Evolutionary conservation across 805 yeast genomes (phyloP), one percentile per base, ranked within the genome.

Genomic region (Suhomyces sp.): DNA sequence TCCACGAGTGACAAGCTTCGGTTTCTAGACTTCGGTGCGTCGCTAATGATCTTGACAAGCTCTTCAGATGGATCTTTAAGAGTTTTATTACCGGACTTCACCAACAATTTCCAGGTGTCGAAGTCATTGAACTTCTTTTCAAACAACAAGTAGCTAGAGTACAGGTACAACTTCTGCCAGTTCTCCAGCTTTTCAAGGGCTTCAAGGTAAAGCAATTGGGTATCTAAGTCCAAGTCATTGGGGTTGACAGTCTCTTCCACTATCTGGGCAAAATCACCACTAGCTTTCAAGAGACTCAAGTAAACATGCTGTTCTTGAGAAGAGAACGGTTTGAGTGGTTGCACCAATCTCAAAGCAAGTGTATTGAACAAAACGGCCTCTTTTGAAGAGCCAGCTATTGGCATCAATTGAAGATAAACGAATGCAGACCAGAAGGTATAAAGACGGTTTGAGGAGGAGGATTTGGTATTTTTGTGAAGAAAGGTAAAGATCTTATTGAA

Each of bases 231-330:
- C 27, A 31, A 15, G 38, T 71, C 58, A 25, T 61, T 56, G 24
- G 62, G 56, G 35, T 60, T 56, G 20, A 50, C 39, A 37, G 74
- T 45, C 29, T 65, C 70, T 1, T 46, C 45, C 4, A 47, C 42
- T 3, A 69, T 54, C 28, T 67, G 68, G 0, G 54, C 56, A 8
- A 54, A 42, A 14, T 69, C 58, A 0, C 60, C 60, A 25, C 47
- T 54, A 28, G 62, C 44, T 28, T 63, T 55, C 40, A 80, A 56
- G 2, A 85, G 68, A 26, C 68, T 60, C 2, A 77, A 79, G 38
- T 71, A 70, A 2, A 87, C 75, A 44, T 64, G 86, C 2, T 73
- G 60, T 40, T 88, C 95, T 47, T 87, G 95, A 6, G 82, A 76
- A 14, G 68, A 63, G 28, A 70, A 63, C 1, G 91, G 86, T 28